Percentiles rank a stretch among this genome's conserved stretches.
phyloP scores from a whole-genome alignment of 306 rosid genomes.

The Medicago arabica region DNA sequence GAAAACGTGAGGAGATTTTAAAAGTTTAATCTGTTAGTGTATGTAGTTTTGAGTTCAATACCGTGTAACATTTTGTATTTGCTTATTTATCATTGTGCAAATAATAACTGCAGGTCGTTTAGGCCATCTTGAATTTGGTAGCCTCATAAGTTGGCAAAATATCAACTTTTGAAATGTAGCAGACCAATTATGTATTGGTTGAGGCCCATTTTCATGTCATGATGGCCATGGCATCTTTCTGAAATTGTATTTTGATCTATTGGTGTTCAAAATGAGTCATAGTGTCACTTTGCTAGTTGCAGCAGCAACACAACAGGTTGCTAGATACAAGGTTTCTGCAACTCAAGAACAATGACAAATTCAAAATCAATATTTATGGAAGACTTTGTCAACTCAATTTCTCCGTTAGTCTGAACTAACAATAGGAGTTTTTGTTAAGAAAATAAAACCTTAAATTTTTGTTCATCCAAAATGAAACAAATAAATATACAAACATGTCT shows the following conservation, averaged over 20 bases:
- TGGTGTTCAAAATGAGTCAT: not conserved
- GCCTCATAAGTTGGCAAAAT: not conserved
- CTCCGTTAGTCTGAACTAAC: no score
- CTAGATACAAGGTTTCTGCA: not conserved
- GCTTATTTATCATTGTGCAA: conserved; percentile 17
- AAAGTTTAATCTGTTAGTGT: not conserved
- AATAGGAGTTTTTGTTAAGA: not conserved
- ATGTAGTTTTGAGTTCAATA: not conserved
- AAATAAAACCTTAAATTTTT: not conserved
- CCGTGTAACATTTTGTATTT: conserved; percentile 8
- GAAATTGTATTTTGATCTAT: no score
- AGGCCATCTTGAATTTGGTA: not conserved
- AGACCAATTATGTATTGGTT: not conserved
- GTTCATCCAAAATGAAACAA: not conserved
- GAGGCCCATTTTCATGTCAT: not conserved
- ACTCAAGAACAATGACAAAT: not conserved
- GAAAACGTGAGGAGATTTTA: not conserved
- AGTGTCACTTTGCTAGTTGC: not conserved
- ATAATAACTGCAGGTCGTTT: conserved; percentile 16
- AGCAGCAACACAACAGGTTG: not conserved
- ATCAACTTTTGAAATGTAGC: not conserved
- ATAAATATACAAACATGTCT: not conserved
- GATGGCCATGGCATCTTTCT: no score
- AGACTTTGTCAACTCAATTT: not conserved
- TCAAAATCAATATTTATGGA: not conserved